Evolutionary conservation across 495 filamentous ascomycete genomes (phyloP), one percentile per base, ranked within the genome.

Genomic region (Penicillium soppii): DNA sequence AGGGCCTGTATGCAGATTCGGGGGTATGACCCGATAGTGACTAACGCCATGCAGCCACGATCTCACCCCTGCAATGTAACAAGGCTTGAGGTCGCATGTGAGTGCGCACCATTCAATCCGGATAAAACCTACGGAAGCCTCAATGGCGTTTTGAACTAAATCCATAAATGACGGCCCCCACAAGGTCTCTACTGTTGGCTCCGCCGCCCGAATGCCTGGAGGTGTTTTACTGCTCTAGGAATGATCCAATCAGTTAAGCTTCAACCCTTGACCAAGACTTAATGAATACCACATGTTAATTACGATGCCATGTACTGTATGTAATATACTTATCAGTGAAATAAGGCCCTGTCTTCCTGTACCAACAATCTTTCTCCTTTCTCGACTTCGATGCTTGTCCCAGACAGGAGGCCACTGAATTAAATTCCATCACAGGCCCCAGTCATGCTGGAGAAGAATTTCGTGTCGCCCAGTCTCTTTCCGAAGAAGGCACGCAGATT

Each of bases 401-500:
- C 36, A 39, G 36, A 39, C 36, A 39, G 36, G 36, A 39, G 35
- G 35, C 8, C 36, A 39, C 19, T 39, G 36, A 22, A 39, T 22
- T 39, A 13, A 22, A 39, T 12, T 10, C 16, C 20, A 38, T 38
- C 35, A 39, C 37, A 22, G 37, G 37, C 7, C 37, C 20, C n/a
- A 39, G 37, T 39, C 37, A 39, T 39, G 37, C 20, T 22, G 37
- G 37, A 39, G 37, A 39, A 39, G 17, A 39, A 39, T 22, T 22
- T n/a, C 37, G 37, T 22, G 37, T 39, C 12, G 37, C 37, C 37
- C 37, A 39, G 20, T 39, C 37, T 39, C 37, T 39, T 39, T 39
- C 37, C 37, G 19, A 39, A 39, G 19, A 39, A 39, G 37, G 37
- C 37, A 39, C 37, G 37, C 37, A 39, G 37, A 39, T 39, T 39